Evolutionary conservation across 176 grass and related monocot genomes (phyloP).

Genomic region (Dendrocalamus sinicus): DNA sequence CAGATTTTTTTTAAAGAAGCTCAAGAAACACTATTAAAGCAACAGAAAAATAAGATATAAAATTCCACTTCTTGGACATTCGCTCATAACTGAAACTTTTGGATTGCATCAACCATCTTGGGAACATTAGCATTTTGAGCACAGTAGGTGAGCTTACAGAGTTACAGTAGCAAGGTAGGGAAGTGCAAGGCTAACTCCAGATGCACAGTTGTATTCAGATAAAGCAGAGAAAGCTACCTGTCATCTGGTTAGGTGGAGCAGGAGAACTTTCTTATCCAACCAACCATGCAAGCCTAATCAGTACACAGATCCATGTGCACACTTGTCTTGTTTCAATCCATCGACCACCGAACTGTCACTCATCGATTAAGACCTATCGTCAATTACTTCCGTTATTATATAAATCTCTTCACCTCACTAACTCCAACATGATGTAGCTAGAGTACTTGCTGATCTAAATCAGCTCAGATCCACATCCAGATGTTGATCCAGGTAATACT

Average conservation of each 20-base stretch:
- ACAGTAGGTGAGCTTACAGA: neutral
- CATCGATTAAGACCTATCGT: neutral
- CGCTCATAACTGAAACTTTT: neutral
- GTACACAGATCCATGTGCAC: neutral
- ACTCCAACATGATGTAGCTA: neutral
- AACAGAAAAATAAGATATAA: neutral
- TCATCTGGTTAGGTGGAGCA: neutral
- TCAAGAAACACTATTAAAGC: neutral
- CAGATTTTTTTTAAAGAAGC: neutral
- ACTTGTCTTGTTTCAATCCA: neutral
- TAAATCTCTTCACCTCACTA: neutral
- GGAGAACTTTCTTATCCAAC: neutral
- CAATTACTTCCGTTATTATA: neutral
- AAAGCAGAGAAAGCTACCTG: neutral
- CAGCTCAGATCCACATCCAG: slow-evolving; percentile 3
- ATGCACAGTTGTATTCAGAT: neutral
- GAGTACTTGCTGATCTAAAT: neutral
- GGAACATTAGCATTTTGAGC: neutral
- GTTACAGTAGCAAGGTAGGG: neutral
- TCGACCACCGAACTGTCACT: neutral
- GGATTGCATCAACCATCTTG: neutral
- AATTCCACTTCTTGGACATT: neutral
- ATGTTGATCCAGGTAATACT: neutral
- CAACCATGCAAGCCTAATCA: neutral
- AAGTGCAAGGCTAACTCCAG: neutral